Percentiles rank a stretch among this genome's conserved stretches.
These are phyloP conservation scores for Mangifera indica DNA, from an alignment of 345 rosid species.

Conservation along the genomic window DNA sequence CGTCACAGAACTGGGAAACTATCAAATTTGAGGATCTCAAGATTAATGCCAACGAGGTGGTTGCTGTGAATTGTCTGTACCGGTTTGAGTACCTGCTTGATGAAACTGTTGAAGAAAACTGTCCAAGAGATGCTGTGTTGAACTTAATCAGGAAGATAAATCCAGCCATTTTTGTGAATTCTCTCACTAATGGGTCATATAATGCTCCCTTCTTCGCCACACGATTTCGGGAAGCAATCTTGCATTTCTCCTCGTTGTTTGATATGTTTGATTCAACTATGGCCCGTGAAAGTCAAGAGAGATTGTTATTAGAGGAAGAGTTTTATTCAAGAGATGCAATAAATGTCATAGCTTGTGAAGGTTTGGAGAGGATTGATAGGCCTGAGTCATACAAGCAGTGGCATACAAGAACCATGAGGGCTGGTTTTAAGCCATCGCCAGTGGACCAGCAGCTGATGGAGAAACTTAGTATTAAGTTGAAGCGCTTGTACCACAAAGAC, in stretches of 20 bases:
- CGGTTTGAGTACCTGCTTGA: constrained; percentile 57
- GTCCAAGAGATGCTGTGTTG: constrained; percentile 60
- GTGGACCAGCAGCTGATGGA: constrained; percentile 48
- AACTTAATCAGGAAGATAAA: constrained; percentile 58
- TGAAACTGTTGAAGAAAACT: constrained; percentile 54
- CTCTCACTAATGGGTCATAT: constrained; percentile 54
- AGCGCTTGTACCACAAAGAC: constrained; percentile 61
- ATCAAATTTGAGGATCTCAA: constrained; percentile 65
- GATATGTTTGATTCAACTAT: constrained; percentile 62
- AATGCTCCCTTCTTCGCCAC: constrained; percentile 77
- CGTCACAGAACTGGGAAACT: constrained; percentile 67
- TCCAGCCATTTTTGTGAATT: constrained; percentile 54
- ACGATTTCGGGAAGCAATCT: constrained; percentile 72
- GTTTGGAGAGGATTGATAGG: constrained; percentile 67
- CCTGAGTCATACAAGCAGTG: constrained; percentile 85
- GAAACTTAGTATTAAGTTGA: constrained; percentile 32
- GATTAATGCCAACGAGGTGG: constrained; percentile 48
- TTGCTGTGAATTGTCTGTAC: constrained; percentile 54
- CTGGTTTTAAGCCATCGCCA: constrained; percentile 60
- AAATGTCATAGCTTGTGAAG: constrained; percentile 82
- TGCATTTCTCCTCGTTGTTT: constrained; percentile 62
- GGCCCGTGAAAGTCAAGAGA: constrained; percentile 42
- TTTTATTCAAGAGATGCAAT: constrained; percentile 57
- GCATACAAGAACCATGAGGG: constrained; percentile 58
- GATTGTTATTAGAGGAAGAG: constrained; percentile 61